Base-by-base conservation (phyloP, 345 rosid species). In the Camelina neglecta region DNA sequence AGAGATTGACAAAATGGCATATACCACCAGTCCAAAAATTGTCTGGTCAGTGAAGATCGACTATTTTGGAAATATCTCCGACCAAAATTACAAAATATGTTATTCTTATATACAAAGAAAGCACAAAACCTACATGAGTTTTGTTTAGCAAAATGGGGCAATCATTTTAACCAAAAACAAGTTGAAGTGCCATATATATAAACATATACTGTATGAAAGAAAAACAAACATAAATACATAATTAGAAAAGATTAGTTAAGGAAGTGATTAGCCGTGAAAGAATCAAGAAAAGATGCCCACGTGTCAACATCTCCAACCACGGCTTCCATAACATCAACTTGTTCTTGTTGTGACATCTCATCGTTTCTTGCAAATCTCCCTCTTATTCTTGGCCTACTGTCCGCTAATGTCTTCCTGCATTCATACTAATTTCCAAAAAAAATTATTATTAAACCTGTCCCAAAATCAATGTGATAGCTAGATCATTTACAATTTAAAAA, bases 341-440 rank as follows among this genome's bases (percentile, higher is more conserved):
- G 87, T 50, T 78, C 79, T 54, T 71, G 68, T 71, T 82, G 85
- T 66, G 85, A 90, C 7, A 71, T 86, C 71, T 92, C 98, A 54
- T 87, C 93, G n/a, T 86, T 95, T 80, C 91, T 88, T 8, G 95
- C 96, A 64, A 95, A 95, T 44, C 99, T 75, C 3, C 99, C 99
- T 82, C 99, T 80, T 54, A 95, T 89, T 15, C 99, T 86, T 62
- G 97, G 99, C 82, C 99, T 83, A 72, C 97, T 90, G 53, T 95
- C 97, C 9, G 99, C 99, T 84, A 95, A 75, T 8, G 97, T 90
- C 84, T 95, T 95, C 87, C 99, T 84, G 79, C 99, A 95, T 35
- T 81, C 93, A 70, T 95, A 95, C 99, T 94, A 78, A 12, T 35
- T 15, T 3, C 11, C 8, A 7, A 35, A 7, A 26, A 60, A 44